Evolutionary conservation across 768 basidiomycete species (phyloP).

Genomic region (Punctularia strigosozonata): DNA sequence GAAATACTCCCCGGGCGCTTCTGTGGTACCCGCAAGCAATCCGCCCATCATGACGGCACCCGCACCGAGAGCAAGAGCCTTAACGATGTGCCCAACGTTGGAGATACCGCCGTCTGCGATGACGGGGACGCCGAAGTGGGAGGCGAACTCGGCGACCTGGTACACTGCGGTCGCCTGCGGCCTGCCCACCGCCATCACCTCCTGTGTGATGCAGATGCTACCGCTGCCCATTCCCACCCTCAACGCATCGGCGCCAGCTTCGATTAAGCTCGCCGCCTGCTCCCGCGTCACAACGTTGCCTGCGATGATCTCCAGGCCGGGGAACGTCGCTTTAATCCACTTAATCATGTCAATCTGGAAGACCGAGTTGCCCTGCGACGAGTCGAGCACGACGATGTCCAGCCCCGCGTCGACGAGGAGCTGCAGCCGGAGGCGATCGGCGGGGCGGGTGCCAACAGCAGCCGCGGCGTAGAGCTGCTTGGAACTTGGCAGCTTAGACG

Average conservation of each 20-base stretch:
- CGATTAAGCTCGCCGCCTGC: conserved; percentile 89
- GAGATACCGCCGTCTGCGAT: conserved; percentile 93
- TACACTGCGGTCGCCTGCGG: conserved; percentile 99
- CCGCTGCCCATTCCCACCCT: conserved; percentile 97
- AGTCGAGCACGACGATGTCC: conserved; percentile 91
- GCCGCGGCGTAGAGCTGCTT: conserved; percentile 98
- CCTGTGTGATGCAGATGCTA: conserved; percentile 98
- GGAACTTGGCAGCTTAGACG: conserved; percentile 78
- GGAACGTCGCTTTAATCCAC: conserved; percentile 84
- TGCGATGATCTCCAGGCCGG: conserved; percentile 84
- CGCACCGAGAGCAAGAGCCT: conserved; percentile 89
- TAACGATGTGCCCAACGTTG: conserved; percentile 96
- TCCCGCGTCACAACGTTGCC: conserved; percentile 98
- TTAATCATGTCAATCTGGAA: conserved; percentile 91
- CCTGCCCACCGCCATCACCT: conserved; percentile 97
- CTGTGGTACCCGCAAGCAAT: conserved; percentile 88
- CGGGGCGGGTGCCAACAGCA: conserved; percentile 85
- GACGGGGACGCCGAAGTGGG: conserved; percentile 89
- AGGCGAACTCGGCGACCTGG: conserved; percentile 88
- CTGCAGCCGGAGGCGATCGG: conserved; percentile 73
- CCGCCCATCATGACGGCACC: conserved; percentile 99
- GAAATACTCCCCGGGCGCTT: conserved; percentile 98
- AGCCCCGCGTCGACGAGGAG: conserved; percentile 90
- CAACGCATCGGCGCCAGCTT: conserved; percentile 90
- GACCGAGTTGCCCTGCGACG: conserved; percentile 91